Conservation (phyloP, 2,329 filamentous ascomycete species). For the Huntiella bhutanensis region DNA sequence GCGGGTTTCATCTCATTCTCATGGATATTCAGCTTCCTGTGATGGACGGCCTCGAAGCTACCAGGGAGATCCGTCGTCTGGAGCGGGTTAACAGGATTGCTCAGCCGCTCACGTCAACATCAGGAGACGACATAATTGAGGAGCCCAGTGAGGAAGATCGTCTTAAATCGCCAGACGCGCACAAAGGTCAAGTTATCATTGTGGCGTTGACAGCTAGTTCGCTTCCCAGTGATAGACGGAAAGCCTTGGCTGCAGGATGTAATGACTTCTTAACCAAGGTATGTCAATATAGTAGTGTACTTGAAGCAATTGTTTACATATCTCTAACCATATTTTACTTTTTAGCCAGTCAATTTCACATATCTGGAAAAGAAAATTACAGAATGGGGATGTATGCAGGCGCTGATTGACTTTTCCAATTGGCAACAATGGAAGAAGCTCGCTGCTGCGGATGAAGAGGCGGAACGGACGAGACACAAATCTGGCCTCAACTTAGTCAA, state of each 20-base stretch:
- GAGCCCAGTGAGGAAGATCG: slow-evolving; percentile 37
- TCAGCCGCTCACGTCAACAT: neutral
- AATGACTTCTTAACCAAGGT: slow-evolving; percentile 98
- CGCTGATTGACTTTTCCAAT: slow-evolving; percentile 92
- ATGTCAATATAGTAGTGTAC: slow-evolving; percentile 15
- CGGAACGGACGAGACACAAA: slow-evolving; percentile 16
- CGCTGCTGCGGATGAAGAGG: slow-evolving; percentile 19
- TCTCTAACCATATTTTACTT: neutral
- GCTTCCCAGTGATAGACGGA: slow-evolving; percentile 84
- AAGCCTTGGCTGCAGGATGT: slow-evolving; percentile 84
- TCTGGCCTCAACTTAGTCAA: slow-evolving; percentile 25
- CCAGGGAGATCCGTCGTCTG: slow-evolving; percentile 76
- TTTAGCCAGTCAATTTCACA: slow-evolving; percentile 82
- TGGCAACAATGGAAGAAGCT: slow-evolving; percentile 97
- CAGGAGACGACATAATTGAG: neutral
- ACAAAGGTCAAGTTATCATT: slow-evolving; percentile 95
- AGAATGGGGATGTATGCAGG: slow-evolving; percentile 99
- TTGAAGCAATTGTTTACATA: neutral
- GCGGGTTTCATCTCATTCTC: slow-evolving; percentile 85
- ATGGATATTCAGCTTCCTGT: slow-evolving; percentile 98
- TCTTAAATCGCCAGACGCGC: slow-evolving; percentile 48
- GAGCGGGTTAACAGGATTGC: slow-evolving; percentile 80
- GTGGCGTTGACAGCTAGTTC: slow-evolving; percentile 90
- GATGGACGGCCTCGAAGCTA: slow-evolving; percentile 90
- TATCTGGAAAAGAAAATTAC: slow-evolving; percentile 97